Conservation (phyloP, 225 moss, liverwort and hornwort genomes). For the Pseudisothecium myosuroides region DNA sequence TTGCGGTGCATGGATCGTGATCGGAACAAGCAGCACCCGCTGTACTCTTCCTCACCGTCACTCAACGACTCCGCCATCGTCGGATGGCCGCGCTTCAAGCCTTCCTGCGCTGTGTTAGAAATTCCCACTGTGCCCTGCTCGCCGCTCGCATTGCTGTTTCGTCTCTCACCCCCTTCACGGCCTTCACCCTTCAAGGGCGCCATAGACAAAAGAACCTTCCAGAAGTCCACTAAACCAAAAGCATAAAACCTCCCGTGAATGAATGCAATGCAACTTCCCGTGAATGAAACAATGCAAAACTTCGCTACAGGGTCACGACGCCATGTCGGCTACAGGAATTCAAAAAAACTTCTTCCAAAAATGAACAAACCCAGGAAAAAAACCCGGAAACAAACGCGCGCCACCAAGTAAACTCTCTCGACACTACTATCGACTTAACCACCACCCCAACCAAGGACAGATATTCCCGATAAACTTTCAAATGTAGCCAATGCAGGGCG, state of each 20-base stretch:
- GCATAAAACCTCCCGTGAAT: not conserved
- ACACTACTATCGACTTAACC: not conserved
- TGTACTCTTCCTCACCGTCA: slow-evolving; percentile 2
- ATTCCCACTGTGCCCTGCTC: not conserved
- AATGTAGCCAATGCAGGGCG: not conserved
- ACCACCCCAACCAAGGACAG: not conserved
- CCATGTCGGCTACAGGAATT: not conserved
- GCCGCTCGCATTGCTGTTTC: not conserved
- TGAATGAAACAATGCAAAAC: too few species aligned
- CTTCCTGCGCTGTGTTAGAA: not conserved
- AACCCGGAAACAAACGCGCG: too few species aligned
- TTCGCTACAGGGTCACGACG: not conserved
- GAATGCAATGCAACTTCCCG: too few species aligned
- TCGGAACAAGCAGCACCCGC: slow-evolving; percentile 20
- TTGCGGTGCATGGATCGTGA: not conserved
- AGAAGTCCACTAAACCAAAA: not conserved
- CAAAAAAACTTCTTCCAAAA: not conserved
- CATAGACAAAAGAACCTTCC: not conserved
- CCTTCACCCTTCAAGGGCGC: not conserved
- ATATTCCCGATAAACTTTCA: not conserved
- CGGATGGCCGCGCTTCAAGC: not conserved
- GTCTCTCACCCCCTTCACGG: not conserved
- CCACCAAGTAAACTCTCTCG: not conserved
- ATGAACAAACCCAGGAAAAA: not conserved
- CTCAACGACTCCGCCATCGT: not conserved